Base-by-base conservation (phyloP, 108 stramenopile species). In the Bacterosira constricta region DNA sequence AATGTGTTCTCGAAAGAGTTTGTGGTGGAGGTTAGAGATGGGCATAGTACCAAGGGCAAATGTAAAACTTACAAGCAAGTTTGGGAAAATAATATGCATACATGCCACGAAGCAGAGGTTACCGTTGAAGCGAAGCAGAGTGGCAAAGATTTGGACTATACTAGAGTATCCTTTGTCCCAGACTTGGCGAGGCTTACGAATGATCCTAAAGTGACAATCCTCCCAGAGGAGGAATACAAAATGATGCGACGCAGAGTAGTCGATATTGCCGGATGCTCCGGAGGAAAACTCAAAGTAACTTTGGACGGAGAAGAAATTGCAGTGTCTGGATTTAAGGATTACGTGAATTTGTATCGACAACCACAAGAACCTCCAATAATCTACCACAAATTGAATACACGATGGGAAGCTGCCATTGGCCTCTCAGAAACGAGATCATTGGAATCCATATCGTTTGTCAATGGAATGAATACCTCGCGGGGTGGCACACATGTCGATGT, bases 401-500 rank as follows among this genome's bases (percentile, higher is more conserved):
- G 90, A 29, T 96, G 93, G 92, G 71, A 85, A 36, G 73, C 95
- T 45, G 84, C 82, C 15, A 60, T 93, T 37, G 89, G 90, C 3
- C 68, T 86, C 29, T 89, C 92, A 23, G 77, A 84, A 12, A 57
- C 41, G 15, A 69, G 78, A 17, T 80, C 82, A 25, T 80, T 90
- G 63, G 85, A 85, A 56, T 77, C 80, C 7, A 73, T 88, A 7
- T 93, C 93, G 1, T 96, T 96, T 81, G 96, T 98, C 25, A 98
- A 98, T 72, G 86, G 88, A 10, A 89, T 98, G 81, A 53, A 77
- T n/a, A 98, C 97, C 0, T 50, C 83, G 3, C 67, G 91, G 47
- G 96, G 96, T 15, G 97, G 97, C 12, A 85, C 90, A 15, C 97
- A 98, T 69, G 95, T 97, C 26, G 83, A 93, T 61, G 83, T 81